A percentile compares a stretch with the other conserved stretches of the same genome.
Evolutionary conservation across 257 asterid genomes (phyloP).

Genomic region (Fraxinus anomala): DNA sequence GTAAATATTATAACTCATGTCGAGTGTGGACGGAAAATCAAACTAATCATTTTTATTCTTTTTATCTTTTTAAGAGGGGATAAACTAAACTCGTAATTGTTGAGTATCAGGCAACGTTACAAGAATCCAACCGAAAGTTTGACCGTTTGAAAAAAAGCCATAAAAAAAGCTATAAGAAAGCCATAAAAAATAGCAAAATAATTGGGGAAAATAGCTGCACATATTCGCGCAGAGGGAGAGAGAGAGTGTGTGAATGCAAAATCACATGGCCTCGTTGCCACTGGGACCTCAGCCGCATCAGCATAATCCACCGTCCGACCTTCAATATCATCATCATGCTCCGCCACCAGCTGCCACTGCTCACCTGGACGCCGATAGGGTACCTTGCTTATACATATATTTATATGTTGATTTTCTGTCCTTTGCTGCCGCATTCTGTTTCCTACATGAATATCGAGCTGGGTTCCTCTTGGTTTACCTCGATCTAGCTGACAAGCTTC

Average conservation of each 20-base stretch:
- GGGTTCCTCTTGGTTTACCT: slow-evolving; percentile 14
- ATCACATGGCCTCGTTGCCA: slow-evolving; percentile 88
- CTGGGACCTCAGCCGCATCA: slow-evolving; percentile 68
- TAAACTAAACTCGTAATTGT: no score
- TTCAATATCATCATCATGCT: slow-evolving; percentile 45
- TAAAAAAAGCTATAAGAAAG: no score
- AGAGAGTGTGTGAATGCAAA: slow-evolving; percentile 11
- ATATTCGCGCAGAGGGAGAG: slow-evolving; percentile 9
- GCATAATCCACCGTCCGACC: slow-evolving; percentile 53
- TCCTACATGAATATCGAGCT: slow-evolving; percentile 24
- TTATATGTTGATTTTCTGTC: neutral
- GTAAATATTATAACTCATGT: no score
- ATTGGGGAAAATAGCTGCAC: neutral
- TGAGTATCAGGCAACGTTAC: no score
- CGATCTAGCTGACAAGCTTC: slow-evolving; percentile 46
- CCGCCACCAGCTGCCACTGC: slow-evolving; percentile 52
- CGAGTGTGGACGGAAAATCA: no score
- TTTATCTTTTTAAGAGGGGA: no score
- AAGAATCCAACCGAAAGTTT: no score
- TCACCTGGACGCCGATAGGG: slow-evolving; percentile 71
- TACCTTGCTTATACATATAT: slow-evolving; percentile 12
- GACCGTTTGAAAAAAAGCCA: neutral
- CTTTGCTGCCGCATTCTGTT: neutral
- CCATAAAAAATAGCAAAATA: neutral
- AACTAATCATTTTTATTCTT: no score